Conservation (phyloP, 1,284 basidiomycete species). For the Rhodotorula sp. region DNA sequence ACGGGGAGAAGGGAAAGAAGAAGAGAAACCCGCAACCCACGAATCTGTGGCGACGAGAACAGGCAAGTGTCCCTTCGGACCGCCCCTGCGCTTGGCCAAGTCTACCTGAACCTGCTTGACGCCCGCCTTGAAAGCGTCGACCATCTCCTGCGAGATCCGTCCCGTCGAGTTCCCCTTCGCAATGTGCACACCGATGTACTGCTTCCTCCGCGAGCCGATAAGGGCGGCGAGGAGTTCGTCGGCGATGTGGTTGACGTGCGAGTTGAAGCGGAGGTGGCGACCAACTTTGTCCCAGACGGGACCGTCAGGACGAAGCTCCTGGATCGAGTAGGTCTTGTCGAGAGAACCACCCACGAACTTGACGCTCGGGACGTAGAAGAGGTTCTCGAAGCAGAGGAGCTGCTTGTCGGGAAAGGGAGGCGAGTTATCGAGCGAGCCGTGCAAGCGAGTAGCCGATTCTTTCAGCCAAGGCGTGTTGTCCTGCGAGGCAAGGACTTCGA, state of each 20-base stretch:
- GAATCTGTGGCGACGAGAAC: constrained; percentile 35
- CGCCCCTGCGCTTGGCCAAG: constrained; percentile 1
- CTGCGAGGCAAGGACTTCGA: constrained; percentile 30
- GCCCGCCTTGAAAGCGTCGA: constrained; percentile 11
- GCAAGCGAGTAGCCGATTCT: constrained; percentile 17
- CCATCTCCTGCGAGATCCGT: background rate
- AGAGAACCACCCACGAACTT: constrained; percentile 26
- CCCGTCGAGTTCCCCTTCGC: background rate
- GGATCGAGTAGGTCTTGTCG: constrained; percentile 33
- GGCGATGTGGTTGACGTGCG: constrained; percentile 32
- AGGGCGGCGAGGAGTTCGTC: constrained; percentile 36
- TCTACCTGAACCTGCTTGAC: constrained; percentile 19
- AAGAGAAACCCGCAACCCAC: background rate
- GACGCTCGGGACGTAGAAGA: constrained; percentile 36
- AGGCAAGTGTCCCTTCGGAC: constrained; percentile 11
- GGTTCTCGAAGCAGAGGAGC: constrained; percentile 39
- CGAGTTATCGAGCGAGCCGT: constrained; percentile 16
- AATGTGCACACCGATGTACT: constrained; percentile 35
- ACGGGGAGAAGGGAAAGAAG: background rate
- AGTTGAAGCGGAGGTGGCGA: constrained; percentile 27
- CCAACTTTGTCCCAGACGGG: constrained; percentile 37
- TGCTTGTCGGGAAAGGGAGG: constrained; percentile 34
- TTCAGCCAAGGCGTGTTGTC: constrained; percentile 29
- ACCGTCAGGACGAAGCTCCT: constrained; percentile 35
- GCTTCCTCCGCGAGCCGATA: constrained; percentile 26